A percentile compares a stretch with the other conserved stretches of the same genome.
Evolutionary conservation across 2,329 filamentous ascomycete genomes (phyloP).

Genomic region (Penicillium sp.): DNA sequence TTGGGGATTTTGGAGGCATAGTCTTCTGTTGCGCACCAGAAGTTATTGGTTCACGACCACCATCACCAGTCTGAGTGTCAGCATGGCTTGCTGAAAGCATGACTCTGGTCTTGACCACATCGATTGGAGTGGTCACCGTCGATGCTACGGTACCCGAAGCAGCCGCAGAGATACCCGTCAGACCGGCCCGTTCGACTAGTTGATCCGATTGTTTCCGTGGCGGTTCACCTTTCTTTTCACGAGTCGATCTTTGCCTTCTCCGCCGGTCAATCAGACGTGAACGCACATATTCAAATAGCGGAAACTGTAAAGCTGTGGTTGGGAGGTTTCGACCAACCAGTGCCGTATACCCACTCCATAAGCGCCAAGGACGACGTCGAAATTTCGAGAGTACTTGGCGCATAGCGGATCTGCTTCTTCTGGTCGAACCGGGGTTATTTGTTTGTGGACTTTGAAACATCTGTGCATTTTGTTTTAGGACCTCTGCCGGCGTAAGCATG

Average conservation of each 20-base stretch:
- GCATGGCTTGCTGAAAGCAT: constrained; percentile 65
- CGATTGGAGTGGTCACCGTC: constrained; percentile 80
- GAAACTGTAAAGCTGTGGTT: constrained; percentile 85
- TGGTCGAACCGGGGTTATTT: neutral
- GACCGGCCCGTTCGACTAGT: constrained; percentile 65
- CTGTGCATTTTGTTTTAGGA: constrained; percentile 92
- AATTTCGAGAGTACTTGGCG: constrained; percentile 59
- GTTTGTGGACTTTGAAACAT: constrained; percentile 57
- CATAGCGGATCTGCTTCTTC: constrained; percentile 47
- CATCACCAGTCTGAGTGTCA: neutral
- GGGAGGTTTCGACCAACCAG: constrained; percentile 80
- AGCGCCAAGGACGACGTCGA: constrained; percentile 54
- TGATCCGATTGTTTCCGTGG: constrained; percentile 20
- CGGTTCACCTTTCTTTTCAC: neutral
- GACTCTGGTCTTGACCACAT: constrained; percentile 85
- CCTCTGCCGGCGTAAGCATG: constrained; percentile 83
- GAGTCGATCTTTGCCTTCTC: constrained; percentile 28
- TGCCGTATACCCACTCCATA: constrained; percentile 73
- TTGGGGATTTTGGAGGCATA: constrained; percentile 45
- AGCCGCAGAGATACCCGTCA: constrained; percentile 73
- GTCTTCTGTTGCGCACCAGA: neutral
- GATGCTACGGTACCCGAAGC: constrained; percentile 72
- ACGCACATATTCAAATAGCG: constrained; percentile 74
- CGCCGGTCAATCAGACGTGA: constrained; percentile 50
- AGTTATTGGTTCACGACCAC: neutral